Evolutionary conservation across 352 stramenopile species (phyloP), one percentile per base, ranked within the genome.

Genomic region (Pythium diclinum): DNA sequence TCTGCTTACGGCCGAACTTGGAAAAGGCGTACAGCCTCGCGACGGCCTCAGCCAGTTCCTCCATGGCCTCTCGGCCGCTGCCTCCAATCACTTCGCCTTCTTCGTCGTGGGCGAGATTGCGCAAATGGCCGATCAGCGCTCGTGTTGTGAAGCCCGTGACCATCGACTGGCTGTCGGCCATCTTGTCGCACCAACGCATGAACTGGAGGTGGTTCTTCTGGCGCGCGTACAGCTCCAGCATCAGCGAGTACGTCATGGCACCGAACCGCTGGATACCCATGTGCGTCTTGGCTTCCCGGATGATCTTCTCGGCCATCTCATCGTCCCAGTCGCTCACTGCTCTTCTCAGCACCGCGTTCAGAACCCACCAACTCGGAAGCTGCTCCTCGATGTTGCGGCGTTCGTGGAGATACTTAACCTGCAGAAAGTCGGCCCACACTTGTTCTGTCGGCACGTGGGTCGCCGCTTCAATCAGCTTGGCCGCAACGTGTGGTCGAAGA

Each of bases 191-290:
- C 83, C 83, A 91, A 5, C 19, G 8, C 38, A 79, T 54, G 48
- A 91, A 87, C 0, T 59, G 71, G n/a, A 73, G 62, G 30, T 79
- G 71, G 59, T 88, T 65, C 23, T 79, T 76, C 32, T 65, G 69
- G 14, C 59, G 73, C 32, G 80, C 79, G 32, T 85, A 89, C 56
- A 91, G 64, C 25, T 78, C 74, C 40, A 91, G 63, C 80, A 91
- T 85, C 28, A 92, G 52, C 51, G 81, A 85, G 56, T 87, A 90
- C 11, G 81, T 89, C 83, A 90, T 90, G 11, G 78, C 82, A 53
- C 88, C 90, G 14, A 83, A 71, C 44, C 71, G 3, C 1, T 47
- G 63, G 36, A 89, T 73, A 0, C 62, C 54, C 14, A 90, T 61
- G 52, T 75, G 53, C 1, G 72, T 57, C 33, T 73, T 53, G 2